phyloP scores from a whole-genome alignment of 2,329 filamentous ascomycete species.

The Didymella pomorum region DNA sequence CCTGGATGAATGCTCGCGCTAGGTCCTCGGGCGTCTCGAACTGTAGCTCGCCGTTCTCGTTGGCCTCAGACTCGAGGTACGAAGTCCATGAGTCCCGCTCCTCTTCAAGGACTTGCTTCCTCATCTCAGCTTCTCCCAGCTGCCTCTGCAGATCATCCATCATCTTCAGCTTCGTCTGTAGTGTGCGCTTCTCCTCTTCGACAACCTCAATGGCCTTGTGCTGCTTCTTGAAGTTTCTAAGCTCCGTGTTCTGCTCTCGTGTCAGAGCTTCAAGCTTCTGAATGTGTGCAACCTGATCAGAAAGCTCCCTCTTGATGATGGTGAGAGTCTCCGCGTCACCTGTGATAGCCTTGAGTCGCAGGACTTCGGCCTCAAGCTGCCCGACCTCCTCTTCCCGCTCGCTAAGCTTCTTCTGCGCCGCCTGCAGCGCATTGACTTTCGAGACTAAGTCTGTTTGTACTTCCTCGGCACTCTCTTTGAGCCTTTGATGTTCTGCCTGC shows the following conservation, averaged over 20 bases:
- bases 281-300: constrained; percentile 92
- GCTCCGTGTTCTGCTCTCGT: constrained; percentile 77
- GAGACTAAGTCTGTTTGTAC: constrained; percentile 65
- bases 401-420: constrained; percentile 70
- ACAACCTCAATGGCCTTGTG: constrained; percentile 92
- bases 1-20: constrained; percentile 82
- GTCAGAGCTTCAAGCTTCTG: constrained; percentile 81
- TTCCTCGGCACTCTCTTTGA: constrained; percentile 67
- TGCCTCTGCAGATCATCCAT: constrained; percentile 79
- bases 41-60: constrained; percentile 68
- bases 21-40: constrained; percentile 90
- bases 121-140: constrained; percentile 78
- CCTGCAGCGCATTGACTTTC: constrained; percentile 65
- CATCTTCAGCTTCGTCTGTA: constrained; percentile 79
- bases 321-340: constrained; percentile 85
- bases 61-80: constrained; percentile 76
- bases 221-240: constrained; percentile 80
- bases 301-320: constrained; percentile 85
- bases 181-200: constrained; percentile 88
- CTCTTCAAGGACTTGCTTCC: constrained; percentile 86
- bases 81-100: constrained; percentile 87
- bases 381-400: constrained; percentile 76
- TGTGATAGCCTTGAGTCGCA: constrained; percentile 84
- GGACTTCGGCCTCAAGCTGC: constrained; percentile 80
- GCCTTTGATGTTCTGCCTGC: constrained; percentile 65